Evolutionary conservation across 164 flowering plant species (phyloP).

Genomic region (Magnolia changhungtana): DNA sequence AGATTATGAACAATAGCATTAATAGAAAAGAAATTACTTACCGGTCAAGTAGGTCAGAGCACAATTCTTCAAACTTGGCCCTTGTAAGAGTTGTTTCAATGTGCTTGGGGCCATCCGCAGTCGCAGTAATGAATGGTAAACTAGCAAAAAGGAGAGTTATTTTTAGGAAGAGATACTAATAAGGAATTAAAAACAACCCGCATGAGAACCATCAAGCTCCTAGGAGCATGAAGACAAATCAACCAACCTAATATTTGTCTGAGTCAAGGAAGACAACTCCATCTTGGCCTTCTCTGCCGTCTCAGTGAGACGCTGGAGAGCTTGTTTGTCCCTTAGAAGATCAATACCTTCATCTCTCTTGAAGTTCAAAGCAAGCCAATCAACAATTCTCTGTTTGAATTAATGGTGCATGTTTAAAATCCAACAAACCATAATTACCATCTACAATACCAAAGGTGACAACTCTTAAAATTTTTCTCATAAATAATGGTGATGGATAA

Average conservation of each 20-base stretch:
- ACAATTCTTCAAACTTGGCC: conserved; percentile 84
- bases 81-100: conserved; percentile 82
- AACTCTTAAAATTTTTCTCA: not conserved
- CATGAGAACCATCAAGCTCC: not conserved
- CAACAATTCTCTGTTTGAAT: conserved; percentile 16
- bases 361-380: conserved; percentile 17
- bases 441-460: not conserved
- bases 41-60: conserved; percentile 86
- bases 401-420: not conserved
- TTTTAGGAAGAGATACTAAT: conserved; percentile 8
- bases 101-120: conserved; percentile 84
- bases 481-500: not conserved
- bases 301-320: conserved; percentile 64
- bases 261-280: conserved; percentile 65
- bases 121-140: conserved; percentile 82
- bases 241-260: conserved; percentile 55
- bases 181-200: not conserved
- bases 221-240: not conserved
- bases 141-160: conserved; percentile 30
- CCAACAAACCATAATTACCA: not conserved
- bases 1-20: not conserved
- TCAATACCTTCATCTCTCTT: conserved; percentile 21
- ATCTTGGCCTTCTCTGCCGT: conserved; percentile 77
- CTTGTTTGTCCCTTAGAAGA: conserved; percentile 20
- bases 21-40: conserved; percentile 7